phyloP scores from a whole-genome alignment of 352 stramenopile species.

The Phytophthora boehmeriae region DNA sequence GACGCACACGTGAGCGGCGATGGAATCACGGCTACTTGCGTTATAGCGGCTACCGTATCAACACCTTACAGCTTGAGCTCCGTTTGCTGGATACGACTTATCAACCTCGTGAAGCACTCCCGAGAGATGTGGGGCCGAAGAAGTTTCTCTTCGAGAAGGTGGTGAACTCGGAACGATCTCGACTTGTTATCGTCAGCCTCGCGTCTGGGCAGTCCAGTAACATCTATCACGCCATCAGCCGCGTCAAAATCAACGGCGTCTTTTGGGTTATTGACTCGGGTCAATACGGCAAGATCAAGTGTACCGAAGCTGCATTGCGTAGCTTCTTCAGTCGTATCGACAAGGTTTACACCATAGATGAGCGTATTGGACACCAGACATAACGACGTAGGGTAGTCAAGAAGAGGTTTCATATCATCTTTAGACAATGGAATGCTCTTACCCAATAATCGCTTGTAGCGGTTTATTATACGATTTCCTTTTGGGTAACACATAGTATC shows the following conservation, averaged over 20 bases:
- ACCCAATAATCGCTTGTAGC: too few species aligned
- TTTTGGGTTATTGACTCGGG: background rate
- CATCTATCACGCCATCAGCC: background rate
- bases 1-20: too few species aligned
- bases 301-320: background rate
- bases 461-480: background rate
- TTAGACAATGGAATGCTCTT: background rate
- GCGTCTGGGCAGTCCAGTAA: background rate
- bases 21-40: too few species aligned
- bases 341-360: background rate
- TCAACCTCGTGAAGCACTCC: background rate
- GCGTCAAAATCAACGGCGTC: background rate
- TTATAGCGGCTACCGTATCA: too few species aligned
- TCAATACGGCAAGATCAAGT: background rate
- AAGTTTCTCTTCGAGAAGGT: background rate
- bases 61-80: background rate
- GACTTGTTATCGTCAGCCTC: background rate
- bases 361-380: background rate
- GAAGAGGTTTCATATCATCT: too few species aligned
- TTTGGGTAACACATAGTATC: constrained; percentile 8
- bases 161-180: background rate
- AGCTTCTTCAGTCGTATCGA: background rate
- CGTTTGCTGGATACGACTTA: background rate
- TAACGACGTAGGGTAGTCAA: too few species aligned
- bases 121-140: background rate